A percentile compares a stretch with the other conserved stretches of the same genome.
Evolutionary conservation across 2,329 filamentous ascomycete species (phyloP).

Genomic region (Diaporthe sp.): DNA sequence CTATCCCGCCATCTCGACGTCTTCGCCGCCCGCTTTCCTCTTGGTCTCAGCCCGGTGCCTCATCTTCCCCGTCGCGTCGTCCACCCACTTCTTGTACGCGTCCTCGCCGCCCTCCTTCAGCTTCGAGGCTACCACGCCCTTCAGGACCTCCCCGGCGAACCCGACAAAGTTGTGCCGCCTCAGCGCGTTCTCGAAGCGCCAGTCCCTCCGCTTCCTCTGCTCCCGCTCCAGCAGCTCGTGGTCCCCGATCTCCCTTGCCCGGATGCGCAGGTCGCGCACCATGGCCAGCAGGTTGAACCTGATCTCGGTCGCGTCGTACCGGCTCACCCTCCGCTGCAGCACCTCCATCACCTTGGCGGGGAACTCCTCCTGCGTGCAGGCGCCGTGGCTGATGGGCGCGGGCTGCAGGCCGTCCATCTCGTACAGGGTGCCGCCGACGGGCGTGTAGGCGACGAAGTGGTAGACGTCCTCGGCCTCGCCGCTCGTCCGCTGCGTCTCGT

Average conservation of each 20-base stretch:
- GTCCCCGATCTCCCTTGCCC: conserved; percentile 87
- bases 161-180: conserved; percentile 95
- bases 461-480: conserved; percentile 88
- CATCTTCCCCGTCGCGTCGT: conserved; percentile 61
- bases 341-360: conserved; percentile 87
- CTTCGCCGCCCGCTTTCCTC: conserved; percentile 44
- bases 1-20: conserved; percentile 49
- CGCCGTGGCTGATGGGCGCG: conserved; percentile 89
- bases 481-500: conserved; percentile 83
- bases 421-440: conserved; percentile 84
- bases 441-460: conserved; percentile 97
- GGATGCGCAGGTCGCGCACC: conserved; percentile 83
- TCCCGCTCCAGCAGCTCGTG: conserved; percentile 81
- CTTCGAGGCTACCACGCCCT: conserved; percentile 84
- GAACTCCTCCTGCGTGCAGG: conserved; percentile 79
- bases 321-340: conserved; percentile 82
- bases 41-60: conserved; percentile 49
- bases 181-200: conserved; percentile 96
- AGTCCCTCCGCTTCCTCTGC: conserved; percentile 85
- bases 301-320: conserved; percentile 90
- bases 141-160: conserved; percentile 90
- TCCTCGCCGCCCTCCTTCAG: conserved; percentile 72
- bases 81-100: conserved; percentile 80
- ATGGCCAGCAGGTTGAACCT: conserved; percentile 96
- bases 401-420: conserved; percentile 96